Percentiles rank a stretch among this genome's conserved stretches.
phyloP scores from a whole-genome alignment of 169 alveolate genomes.

The Cryptosporidium meleagridis region DNA sequence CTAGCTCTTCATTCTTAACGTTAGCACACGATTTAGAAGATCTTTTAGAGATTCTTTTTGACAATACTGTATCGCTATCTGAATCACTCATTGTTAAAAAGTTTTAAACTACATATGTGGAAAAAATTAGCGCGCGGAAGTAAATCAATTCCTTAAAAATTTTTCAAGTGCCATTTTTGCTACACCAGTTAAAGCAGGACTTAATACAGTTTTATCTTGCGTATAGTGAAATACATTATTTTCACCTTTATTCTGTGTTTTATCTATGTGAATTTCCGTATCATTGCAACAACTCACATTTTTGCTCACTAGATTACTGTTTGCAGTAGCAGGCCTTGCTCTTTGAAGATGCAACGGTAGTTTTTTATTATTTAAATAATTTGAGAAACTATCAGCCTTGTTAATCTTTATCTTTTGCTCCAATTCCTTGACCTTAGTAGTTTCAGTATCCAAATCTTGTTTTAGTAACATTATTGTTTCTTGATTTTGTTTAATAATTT shows the following conservation, averaged over 20 bases:
- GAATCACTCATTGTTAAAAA: conserved; percentile 33
- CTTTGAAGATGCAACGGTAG: background rate
- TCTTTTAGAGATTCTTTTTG: conserved; percentile 20
- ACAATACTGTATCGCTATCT: conserved; percentile 29
- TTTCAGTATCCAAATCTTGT: conserved; percentile 27
- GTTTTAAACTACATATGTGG: background rate
- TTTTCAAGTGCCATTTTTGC: conserved; percentile 73
- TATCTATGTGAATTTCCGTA: background rate
- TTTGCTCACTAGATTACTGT: background rate
- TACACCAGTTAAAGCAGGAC: conserved; percentile 21
- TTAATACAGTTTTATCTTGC: background rate
- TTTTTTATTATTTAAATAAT: background rate
- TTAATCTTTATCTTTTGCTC: background rate
- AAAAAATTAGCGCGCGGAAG: background rate
- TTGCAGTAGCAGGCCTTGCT: conserved; percentile 38
- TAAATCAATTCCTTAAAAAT: background rate
- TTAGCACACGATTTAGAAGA: background rate
- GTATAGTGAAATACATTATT: background rate
- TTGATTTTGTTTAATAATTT: conserved; percentile 49
- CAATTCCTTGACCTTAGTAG: conserved; percentile 3
- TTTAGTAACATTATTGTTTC: conserved; percentile 22
- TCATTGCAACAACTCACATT: background rate
- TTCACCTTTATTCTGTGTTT: background rate
- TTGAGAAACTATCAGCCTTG: background rate
- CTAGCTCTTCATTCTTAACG: background rate